Evolutionary conservation across 208 protist species (phyloP), one percentile per base, ranked within the genome.

Genomic region (Acanthamoeba healyi): DNA sequence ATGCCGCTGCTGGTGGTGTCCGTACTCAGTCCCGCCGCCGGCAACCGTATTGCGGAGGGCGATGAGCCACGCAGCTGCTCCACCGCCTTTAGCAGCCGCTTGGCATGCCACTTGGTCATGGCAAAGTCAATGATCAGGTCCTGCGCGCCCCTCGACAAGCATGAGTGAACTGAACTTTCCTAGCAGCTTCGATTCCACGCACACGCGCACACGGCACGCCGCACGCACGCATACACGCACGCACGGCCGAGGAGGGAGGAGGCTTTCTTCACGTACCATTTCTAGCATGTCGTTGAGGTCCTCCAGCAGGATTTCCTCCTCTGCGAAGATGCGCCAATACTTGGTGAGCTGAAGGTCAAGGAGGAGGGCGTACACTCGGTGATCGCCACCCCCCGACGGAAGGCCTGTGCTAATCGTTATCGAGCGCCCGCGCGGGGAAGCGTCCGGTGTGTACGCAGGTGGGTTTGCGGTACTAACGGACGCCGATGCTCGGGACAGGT

Each of bases 71-170:
- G 34, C 79, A 58, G 17, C 29, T 34, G 19, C 40, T 49, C n/a
- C 9, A 88, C 79, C 5, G 44, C n/a, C 34, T 58, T 49, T 2
- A 88, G 79, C 24, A 88, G 79, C 40, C 79, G 42, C 79, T 88
- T 88, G 51, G 49, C 79, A 58, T 88, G 79, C 79, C 79, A 88
- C 79, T 88, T 88, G 42, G 79, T 88, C 79, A 88, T 88, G 3
- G 26, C 34, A 58, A 88, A 88, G 34, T 88, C 79, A 38, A 38
- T 88, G 10, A 88, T 88, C 79, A 88, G 34, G 51, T 88, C 67
- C 67, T 42, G 19, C n/a, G 36, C 19, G 12, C n/a, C n/a, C n/a
- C n/a, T n/a, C 12, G 7, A 29, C 15, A 3, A 22, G 40, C 19
- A 29, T 40, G 34, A 79, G 9, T 40, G 40, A 26, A 79, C 5